phyloP scores from a whole-genome alignment of 2,329 filamentous ascomycete genomes.

The Ophiocordyceps robertsii region DNA sequence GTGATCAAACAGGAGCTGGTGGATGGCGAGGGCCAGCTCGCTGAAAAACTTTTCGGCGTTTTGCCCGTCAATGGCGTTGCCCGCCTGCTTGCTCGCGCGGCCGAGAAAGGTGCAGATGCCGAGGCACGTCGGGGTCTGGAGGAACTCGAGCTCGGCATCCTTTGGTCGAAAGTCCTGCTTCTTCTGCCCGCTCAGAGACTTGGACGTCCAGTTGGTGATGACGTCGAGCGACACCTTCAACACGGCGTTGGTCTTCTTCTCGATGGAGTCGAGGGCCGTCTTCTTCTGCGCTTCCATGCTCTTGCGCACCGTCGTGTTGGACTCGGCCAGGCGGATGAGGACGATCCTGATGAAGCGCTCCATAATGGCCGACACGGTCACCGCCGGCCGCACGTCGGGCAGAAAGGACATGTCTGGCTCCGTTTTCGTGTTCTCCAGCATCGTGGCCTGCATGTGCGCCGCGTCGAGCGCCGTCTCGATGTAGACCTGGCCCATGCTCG shows the following conservation, averaged over 20 bases:
- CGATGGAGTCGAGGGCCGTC: constrained; percentile 60
- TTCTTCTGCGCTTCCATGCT: constrained; percentile 79
- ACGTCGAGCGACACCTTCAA: constrained; percentile 49
- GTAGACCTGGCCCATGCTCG: constrained; percentile 76
- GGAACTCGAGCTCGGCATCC: constrained; percentile 64
- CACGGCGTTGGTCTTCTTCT: constrained; percentile 62
- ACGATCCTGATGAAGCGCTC: constrained; percentile 84
- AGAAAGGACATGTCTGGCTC: constrained; percentile 86
- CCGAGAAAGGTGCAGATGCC: constrained; percentile 69
- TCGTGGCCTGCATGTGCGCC: constrained; percentile 56
- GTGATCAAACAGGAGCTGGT: constrained; percentile 73
- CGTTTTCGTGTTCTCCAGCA: constrained; percentile 65
- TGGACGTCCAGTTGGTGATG: constrained; percentile 61
- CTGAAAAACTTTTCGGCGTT: constrained; percentile 74
- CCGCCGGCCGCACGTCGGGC: constrained; percentile 62
- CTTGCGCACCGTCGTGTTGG: constrained; percentile 78
- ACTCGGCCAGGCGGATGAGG: constrained; percentile 75
- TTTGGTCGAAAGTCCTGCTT: constrained; percentile 84
- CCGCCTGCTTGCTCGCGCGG: constrained; percentile 47
- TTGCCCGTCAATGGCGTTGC: constrained; percentile 62
- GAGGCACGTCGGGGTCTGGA: constrained; percentile 78
- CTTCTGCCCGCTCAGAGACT: constrained; percentile 62
- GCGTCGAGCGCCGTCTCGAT: constrained; percentile 56
- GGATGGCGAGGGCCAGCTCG: constrained; percentile 70
- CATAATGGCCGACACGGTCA: constrained; percentile 86